A percentile compares a stretch with the other conserved stretches of the same genome.
These are phyloP conservation scores for Echinochloa phyllopogon DNA, from an alignment of 176 grass and related monocot species.

Conservation along the genomic window DNA sequence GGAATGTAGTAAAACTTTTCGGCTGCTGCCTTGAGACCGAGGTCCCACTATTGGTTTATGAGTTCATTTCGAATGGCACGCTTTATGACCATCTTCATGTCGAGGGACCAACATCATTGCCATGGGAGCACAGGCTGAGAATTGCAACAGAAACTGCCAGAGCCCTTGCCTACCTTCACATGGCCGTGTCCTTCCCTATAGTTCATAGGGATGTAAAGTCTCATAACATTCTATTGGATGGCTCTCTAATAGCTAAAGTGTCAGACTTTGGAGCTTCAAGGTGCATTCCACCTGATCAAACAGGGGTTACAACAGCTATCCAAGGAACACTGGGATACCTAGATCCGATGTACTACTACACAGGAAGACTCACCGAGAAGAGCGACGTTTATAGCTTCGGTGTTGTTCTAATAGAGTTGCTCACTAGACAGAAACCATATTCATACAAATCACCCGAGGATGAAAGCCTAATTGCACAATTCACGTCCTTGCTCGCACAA, in stretches of 20 bases:
- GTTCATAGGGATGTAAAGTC: constrained; percentile 43
- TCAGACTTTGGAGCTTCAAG: constrained; percentile 72
- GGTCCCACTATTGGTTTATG: constrained; percentile 54
- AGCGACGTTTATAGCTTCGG: constrained; percentile 39
- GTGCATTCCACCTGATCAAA: constrained; percentile 53
- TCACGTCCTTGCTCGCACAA: background rate
- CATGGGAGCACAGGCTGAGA: constrained; percentile 19
- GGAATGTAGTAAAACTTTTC: constrained; percentile 59
- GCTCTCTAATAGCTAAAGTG: constrained; percentile 40
- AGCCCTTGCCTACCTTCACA: constrained; percentile 3
- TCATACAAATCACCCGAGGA: background rate
- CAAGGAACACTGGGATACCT: constrained; percentile 67
- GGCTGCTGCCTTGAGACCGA: constrained; percentile 69
- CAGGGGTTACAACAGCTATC: constrained; percentile 42
- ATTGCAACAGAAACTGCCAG: background rate
- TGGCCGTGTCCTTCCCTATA: background rate
- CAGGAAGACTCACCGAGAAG: constrained; percentile 47
- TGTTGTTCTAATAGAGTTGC: background rate
- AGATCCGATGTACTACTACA: constrained; percentile 62
- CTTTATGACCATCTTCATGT: constrained; percentile 57
- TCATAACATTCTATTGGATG: background rate
- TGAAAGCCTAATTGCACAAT: background rate
- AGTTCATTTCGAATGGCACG: constrained; percentile 64
- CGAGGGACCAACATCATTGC: background rate
- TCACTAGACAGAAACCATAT: background rate